These are phyloP conservation scores for Carex scoparia DNA, from an alignment of 176 grass and related monocot genomes.

Conservation along the genomic window DNA sequence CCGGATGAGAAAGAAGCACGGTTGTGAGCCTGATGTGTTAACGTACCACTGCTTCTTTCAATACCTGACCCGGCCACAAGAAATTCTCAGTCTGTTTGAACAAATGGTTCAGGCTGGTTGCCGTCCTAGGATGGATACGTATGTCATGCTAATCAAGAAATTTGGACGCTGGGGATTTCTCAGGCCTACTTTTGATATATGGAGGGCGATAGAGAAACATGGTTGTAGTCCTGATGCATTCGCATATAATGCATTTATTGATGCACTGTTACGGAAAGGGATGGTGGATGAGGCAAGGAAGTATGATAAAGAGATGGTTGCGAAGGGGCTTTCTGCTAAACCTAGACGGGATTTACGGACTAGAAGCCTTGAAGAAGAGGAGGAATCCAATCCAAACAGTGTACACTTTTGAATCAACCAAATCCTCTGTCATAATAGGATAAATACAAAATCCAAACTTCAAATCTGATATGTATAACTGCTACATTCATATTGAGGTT, in stretches of 20 bases:
- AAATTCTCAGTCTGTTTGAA: constrained; percentile 77
- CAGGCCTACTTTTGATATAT: constrained; percentile 58
- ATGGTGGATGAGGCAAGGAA: constrained; percentile 84
- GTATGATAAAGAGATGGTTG: constrained; percentile 81
- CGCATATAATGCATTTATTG: constrained; percentile 77
- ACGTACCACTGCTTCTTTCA: constrained; percentile 97
- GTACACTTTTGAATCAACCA: neutral
- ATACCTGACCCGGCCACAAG: constrained; percentile 58
- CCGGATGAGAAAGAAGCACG: constrained; percentile 50
- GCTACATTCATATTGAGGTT: neutral
- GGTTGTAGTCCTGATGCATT: constrained; percentile 73
- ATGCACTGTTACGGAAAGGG: constrained; percentile 70
- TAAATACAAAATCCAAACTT: neutral
- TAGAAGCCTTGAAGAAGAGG: constrained; percentile 11
- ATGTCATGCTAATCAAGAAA: constrained; percentile 91
- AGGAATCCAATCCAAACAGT: constrained; percentile 4
- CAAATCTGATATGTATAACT: neutral
- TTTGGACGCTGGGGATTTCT: constrained; percentile 95
- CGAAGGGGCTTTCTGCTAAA: constrained; percentile 68
- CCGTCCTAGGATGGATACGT: constrained; percentile 81
- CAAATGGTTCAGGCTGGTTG: constrained; percentile 63
- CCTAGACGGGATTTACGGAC: constrained; percentile 63
- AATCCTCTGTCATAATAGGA: constrained; percentile 4
- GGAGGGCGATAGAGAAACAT: constrained; percentile 68
- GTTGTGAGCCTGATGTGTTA: constrained; percentile 53